Percentiles rank a stretch among this genome's conserved stretches.
These are phyloP conservation scores for Penicillium verrucosum DNA, from an alignment of 2,329 filamentous ascomycete genomes.

Conservation along the genomic window DNA sequence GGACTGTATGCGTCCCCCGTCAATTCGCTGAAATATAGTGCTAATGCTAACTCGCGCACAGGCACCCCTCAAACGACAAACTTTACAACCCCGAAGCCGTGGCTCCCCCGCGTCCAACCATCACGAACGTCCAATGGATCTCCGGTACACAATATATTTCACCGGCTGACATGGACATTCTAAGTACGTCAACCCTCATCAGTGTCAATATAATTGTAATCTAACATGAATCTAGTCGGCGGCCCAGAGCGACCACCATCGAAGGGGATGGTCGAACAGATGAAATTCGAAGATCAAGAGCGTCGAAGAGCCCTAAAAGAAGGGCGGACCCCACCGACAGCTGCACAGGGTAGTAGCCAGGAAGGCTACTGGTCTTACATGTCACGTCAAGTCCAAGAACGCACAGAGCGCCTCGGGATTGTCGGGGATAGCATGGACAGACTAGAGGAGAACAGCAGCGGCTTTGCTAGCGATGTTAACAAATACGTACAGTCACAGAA, in stretches of 20 bases:
- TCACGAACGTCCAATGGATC: slow-evolving; percentile 95
- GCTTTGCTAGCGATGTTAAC: slow-evolving; percentile 82
- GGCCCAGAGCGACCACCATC: slow-evolving; percentile 83
- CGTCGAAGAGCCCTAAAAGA: slow-evolving; percentile 37
- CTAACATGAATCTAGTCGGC: slow-evolving; percentile 54
- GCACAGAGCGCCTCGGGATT: slow-evolving; percentile 80
- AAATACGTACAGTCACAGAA: slow-evolving; percentile 89
- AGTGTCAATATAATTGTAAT: not conserved
- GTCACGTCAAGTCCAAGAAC: slow-evolving; percentile 79
- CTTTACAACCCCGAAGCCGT: slow-evolving; percentile 73
- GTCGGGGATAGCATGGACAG: slow-evolving; percentile 82
- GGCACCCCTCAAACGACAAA: slow-evolving; percentile 59
- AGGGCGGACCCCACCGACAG: slow-evolving; percentile 33
- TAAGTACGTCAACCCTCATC: slow-evolving; percentile 51
- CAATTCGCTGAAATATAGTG: not conserved
- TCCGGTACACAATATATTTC: slow-evolving; percentile 90
- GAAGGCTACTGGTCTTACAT: slow-evolving; percentile 74
- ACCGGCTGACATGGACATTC: slow-evolving; percentile 78
- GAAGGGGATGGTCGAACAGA: slow-evolving; percentile 80
- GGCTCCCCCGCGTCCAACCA: slow-evolving; percentile 80
- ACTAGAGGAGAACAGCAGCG: slow-evolving; percentile 73
- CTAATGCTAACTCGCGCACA: slow-evolving; percentile 31
- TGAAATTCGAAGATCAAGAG: slow-evolving; percentile 69
- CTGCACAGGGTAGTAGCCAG: slow-evolving; percentile 48
- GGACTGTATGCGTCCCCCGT: slow-evolving; percentile 51